Percentiles rank a stretch among this genome's conserved stretches.
Conservation (phyloP, 1,284 basidiomycete species). For the Rhodotorula sp. region DNA sequence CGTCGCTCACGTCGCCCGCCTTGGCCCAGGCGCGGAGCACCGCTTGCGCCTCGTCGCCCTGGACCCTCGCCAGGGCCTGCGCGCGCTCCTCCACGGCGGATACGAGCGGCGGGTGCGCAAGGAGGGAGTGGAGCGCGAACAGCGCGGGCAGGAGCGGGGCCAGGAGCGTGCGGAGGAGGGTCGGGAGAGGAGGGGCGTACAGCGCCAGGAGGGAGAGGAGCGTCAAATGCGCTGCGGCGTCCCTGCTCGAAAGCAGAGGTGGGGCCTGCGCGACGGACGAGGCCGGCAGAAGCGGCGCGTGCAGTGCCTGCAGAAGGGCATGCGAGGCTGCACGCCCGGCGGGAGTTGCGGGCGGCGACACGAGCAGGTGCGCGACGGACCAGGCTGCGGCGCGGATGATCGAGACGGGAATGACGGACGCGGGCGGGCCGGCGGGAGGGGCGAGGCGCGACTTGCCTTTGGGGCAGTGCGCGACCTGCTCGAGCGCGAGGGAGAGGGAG, state of each 20-base stretch:
- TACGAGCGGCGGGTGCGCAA: constrained; percentile 53
- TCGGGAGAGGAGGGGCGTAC: constrained; percentile 69
- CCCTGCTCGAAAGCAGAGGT: neutral
- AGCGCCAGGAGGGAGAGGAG: constrained; percentile 64
- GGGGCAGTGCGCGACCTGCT: neutral
- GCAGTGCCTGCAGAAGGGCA: neutral
- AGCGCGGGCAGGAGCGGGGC: constrained; percentile 57
- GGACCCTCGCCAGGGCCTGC: constrained; percentile 27
- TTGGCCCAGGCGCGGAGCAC: constrained; percentile 73
- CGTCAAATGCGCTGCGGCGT: constrained; percentile 20
- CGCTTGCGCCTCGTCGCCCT: constrained; percentile 63
- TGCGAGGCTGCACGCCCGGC: neutral
- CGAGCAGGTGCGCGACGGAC: constrained; percentile 65
- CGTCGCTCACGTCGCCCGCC: constrained; percentile 61
- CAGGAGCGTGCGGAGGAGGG: constrained; percentile 65
- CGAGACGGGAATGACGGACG: constrained; percentile 19
- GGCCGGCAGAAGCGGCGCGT: constrained; percentile 1
- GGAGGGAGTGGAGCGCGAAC: constrained; percentile 64
- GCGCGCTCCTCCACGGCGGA: constrained; percentile 53
- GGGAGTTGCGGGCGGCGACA: constrained; percentile 23
- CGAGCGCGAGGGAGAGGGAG: constrained; percentile 35
- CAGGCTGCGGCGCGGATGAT: constrained; percentile 68
- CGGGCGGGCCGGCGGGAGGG: constrained; percentile 40
- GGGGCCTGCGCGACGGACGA: neutral
- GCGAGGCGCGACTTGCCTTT: constrained; percentile 11